Evolutionary conservation across 1,284 basidiomycete genomes (phyloP).

Genomic region (Ustilago lituana): DNA sequence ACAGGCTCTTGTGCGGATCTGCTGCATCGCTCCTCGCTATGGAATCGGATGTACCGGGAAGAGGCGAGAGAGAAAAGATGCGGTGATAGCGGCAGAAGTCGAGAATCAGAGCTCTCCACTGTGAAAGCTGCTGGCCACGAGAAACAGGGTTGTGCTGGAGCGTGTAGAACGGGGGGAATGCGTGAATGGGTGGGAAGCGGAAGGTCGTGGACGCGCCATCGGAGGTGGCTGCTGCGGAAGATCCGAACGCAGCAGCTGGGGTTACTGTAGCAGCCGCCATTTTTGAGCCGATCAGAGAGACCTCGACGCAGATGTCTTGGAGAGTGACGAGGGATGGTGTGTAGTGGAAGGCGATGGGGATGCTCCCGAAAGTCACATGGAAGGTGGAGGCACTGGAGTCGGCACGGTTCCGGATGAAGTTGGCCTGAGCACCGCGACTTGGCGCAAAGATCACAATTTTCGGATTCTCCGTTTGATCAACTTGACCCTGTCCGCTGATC

Average conservation of each 20-base stretch:
- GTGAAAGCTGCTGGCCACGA: slow-evolving; percentile 68
- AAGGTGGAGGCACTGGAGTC: slow-evolving; percentile 6
- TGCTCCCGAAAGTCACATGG: no score
- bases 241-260: neutral
- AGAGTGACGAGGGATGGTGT: no score
- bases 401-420: neutral
- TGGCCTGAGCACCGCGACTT: slow-evolving; percentile 19
- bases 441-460: neutral
- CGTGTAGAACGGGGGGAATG: slow-evolving; percentile 73
- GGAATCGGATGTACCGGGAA: slow-evolving; percentile 9
- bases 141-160: slow-evolving; percentile 71
- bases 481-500: slow-evolving; percentile 4
- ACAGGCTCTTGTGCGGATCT: slow-evolving; percentile 27
- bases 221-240: slow-evolving; percentile 5
- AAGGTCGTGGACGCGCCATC: slow-evolving; percentile 49
- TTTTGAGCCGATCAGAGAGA: no score
- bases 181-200: slow-evolving; percentile 70
- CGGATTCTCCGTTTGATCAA: neutral
- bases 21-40: neutral
- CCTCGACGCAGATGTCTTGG: no score
- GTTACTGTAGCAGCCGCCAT: no score
- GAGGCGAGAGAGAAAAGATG: slow-evolving; percentile 68
- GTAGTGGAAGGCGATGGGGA: no score
- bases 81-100: slow-evolving; percentile 68
- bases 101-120: slow-evolving; percentile 70